Conservation (phyloP, 768 basidiomycete species). For the Rhodotorula paludigena region DNA sequence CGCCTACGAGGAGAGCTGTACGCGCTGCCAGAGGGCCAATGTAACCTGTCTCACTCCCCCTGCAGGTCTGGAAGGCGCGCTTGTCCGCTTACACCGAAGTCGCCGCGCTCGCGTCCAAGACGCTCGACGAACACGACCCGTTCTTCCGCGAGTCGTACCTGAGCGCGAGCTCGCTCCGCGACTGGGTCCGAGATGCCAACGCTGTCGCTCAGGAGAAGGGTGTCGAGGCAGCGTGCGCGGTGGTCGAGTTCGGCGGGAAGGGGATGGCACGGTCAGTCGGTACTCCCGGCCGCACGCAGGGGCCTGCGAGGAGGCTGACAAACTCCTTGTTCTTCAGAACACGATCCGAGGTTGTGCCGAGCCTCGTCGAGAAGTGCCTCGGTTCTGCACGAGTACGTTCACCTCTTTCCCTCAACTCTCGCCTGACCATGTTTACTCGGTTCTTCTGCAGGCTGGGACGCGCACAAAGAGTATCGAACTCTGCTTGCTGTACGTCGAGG, state of each 20-base stretch:
- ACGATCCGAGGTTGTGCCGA: conserved; percentile 74
- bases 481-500: conserved; percentile 81
- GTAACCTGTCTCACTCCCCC: not conserved
- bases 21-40: not conserved
- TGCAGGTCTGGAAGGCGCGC: conserved; percentile 91
- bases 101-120: conserved; percentile 74
- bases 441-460: conserved; percentile 65
- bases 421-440: not conserved
- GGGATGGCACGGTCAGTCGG: conserved; percentile 58
- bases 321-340: conserved; percentile 50
- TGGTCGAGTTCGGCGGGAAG: conserved; percentile 90
- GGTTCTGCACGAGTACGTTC: conserved; percentile 56
- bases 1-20: not conserved
- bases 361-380: conserved; percentile 89
- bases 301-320: not conserved
- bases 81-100: conserved; percentile 85
- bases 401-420: not conserved
- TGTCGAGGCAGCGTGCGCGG: conserved; percentile 74
- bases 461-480: conserved; percentile 82
- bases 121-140: conserved; percentile 87
- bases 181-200: conserved; percentile 70
- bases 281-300: not conserved
- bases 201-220: conserved; percentile 98
- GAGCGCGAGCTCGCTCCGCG: conserved; percentile 63
- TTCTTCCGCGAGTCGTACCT: conserved; percentile 81